Evolutionary conservation across 768 basidiomycete species (phyloP), one percentile per base, ranked within the genome.

Genomic region (Russula dissimulans): DNA sequence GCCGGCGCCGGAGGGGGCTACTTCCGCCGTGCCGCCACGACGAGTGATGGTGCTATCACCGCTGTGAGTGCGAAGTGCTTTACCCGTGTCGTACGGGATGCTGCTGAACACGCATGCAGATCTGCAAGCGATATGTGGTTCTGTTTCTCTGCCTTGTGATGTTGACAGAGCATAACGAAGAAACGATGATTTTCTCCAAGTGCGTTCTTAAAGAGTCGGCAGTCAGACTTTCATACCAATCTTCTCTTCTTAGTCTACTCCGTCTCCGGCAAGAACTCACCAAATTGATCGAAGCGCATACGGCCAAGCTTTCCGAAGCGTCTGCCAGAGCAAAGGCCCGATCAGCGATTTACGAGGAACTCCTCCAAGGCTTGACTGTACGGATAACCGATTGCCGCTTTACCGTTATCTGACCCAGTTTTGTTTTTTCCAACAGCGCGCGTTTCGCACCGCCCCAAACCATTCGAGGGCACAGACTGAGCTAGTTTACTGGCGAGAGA

Each of bases 121-220:
- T 94, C 14, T 89, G 87, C 69, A 79, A 77, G 52, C 82, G 85
- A 59, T 99, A 98, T 71, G 78, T 86, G 14, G 76, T 76, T 15
- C 70, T 97, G 67, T 98, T 98, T 77, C 86, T 84, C 61, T 84
- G 87, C 2, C 84, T 94, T 63, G 83, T 95, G 22, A 81, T 83
- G 32, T 74, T 99, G 64, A 91, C 89, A 3, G 81, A 81, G 42
- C 86, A 89, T 61, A 86, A 84, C 44, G 92, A 97, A 65, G 95
- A 97, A 70, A 91, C 91, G 9, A 97, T 97, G 94, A 89, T 98
- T 49, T 97, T 97, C 68, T 84, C 88, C 26, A 94, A 94, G 95
- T 95, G 68, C 65, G 84, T 69, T 34, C 41, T 18, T 45, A 7
- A 12, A 3, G 5, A n/a, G 14, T 47, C 22, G 46, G 18, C 47